A percentile compares a stretch with the other conserved stretches of the same genome.
Evolutionary conservation across 2,329 filamentous ascomycete species (phyloP).

Genomic region (Dactylellina leptospora): DNA sequence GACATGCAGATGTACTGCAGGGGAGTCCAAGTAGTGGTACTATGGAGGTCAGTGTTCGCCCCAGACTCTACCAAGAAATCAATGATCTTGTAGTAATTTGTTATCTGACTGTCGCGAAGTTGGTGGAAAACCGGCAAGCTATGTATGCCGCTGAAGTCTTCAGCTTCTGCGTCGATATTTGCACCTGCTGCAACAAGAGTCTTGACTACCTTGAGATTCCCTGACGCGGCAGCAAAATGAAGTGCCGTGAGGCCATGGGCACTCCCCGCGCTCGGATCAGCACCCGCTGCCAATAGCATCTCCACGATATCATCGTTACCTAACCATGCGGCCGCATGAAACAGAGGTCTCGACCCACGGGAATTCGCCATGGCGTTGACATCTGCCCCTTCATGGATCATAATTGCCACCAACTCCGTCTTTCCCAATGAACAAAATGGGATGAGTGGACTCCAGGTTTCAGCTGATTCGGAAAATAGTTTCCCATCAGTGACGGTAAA

Average conservation of each 20-base stretch:
- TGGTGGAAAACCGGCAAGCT: slow-evolving; percentile 26
- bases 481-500: slow-evolving; percentile 24
- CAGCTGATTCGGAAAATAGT: slow-evolving; percentile 9
- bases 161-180: slow-evolving; percentile 12
- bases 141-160: slow-evolving; percentile 22
- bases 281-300: slow-evolving; percentile 59
- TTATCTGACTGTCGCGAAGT: slow-evolving; percentile 36
- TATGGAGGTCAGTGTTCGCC: slow-evolving; percentile 15
- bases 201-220: slow-evolving; percentile 52
- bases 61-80: slow-evolving; percentile 54
- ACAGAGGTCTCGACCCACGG: slow-evolving; percentile 43
- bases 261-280: slow-evolving; percentile 61
- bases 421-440: slow-evolving; percentile 43
- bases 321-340: slow-evolving; percentile 54
- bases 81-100: slow-evolving; percentile 50
- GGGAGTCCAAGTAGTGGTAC: slow-evolving; percentile 19
- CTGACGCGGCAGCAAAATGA: slow-evolving; percentile 48
- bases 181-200: slow-evolving; percentile 53
- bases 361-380: slow-evolving; percentile 30
- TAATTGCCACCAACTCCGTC: slow-evolving; percentile 53
- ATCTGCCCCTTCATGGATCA: slow-evolving; percentile 54
- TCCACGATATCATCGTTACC: slow-evolving; percentile 58
- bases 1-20: slow-evolving; percentile 33
- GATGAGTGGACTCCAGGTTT: slow-evolving; percentile 9
- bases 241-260: slow-evolving; percentile 55